Evolutionary conservation across 306 rosid species (phyloP).

Genomic region (Cicer judaicum): DNA sequence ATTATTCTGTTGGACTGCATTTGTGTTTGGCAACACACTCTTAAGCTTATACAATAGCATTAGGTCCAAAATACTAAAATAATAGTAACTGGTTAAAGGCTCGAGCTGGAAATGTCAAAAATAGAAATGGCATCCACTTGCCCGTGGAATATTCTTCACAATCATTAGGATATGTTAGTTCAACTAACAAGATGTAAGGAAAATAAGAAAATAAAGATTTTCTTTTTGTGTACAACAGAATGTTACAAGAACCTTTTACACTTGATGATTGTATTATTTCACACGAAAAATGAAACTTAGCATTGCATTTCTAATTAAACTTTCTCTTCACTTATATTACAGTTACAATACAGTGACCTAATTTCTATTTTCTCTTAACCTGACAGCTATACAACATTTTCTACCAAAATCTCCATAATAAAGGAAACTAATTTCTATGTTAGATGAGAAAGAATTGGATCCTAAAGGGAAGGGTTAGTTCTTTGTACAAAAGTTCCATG

Average conservation of each 20-base stretch:
- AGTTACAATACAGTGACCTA: constrained; percentile 63
- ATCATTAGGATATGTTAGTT: neutral
- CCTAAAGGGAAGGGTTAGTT: constrained; percentile 68
- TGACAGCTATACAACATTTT: constrained; percentile 73
- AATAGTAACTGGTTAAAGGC: neutral
- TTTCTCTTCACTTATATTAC: constrained; percentile 59
- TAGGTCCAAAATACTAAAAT: neutral
- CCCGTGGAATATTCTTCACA: neutral
- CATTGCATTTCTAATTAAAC: constrained; percentile 46
- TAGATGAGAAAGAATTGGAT: constrained; percentile 69
- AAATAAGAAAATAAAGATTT: neutral
- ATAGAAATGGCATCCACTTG: neutral
- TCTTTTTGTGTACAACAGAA: constrained; percentile 15
- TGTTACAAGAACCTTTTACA: constrained; percentile 41
- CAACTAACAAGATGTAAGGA: constrained; percentile 2
- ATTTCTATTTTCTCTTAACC: constrained; percentile 64
- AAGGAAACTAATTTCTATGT: constrained; percentile 60
- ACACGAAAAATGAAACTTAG: constrained; percentile 43
- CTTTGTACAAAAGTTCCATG: constrained; percentile 74
- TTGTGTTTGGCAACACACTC: neutral
- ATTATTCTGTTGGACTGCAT: neutral
- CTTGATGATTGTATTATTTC: constrained; percentile 23
- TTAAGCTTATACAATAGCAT: neutral
- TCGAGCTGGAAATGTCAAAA: neutral
- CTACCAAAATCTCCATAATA: constrained; percentile 62